Base-by-base conservation (phyloP, 768 basidiomycete genomes). In the Psilocybe azurescens region DNA sequence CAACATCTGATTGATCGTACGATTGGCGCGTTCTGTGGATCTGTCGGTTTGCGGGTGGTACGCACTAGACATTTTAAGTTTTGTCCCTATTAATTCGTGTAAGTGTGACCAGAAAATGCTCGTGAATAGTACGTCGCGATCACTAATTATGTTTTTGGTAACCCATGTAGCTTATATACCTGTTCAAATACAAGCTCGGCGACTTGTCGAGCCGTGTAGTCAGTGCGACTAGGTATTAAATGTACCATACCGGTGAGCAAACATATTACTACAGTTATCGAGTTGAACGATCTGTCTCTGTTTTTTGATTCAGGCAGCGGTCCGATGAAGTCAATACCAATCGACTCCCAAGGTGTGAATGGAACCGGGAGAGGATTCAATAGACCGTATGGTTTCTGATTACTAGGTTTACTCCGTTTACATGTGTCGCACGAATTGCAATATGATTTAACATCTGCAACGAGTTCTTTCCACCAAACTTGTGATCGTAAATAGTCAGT, bases 381-480 rank as follows among this genome's bases (percentile, higher is more conserved):
- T 3, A 55, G 20, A 14, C 53, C 53, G 39, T 55, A 55, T 3
- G 53, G 53, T n/a, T 55, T 55, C 14, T 51, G 50, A 30, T 59
- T 59, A 44, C 29, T 59, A 16, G 58, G 58, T 28, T 59, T 59
- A 3, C 18, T 24, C 11, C 16, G 8, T 3, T 52, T 51, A 36
- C 58, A 59, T 3, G 39, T 18, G 3, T 5, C 6, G 24, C 55
- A 56, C 18, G 41, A 29, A 5, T 56, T 41, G 14, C 55, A 56
- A 20, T 11, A 56, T 3, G 54, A 18, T 30, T 56, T 56, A 10
- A 18, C 20, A 29, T 56, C 54, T 28, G 39, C 20, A 3, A 56
- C 54, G 16, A 56, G 41, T 9, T 56, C 54, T 44, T 56, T 56
- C 54, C 54, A 56, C 54, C 54, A 56, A 8, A 56, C 54, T 13